Conservation (phyloP, 2,329 filamentous ascomycete species). For the Diplodia scrobiculata region DNA sequence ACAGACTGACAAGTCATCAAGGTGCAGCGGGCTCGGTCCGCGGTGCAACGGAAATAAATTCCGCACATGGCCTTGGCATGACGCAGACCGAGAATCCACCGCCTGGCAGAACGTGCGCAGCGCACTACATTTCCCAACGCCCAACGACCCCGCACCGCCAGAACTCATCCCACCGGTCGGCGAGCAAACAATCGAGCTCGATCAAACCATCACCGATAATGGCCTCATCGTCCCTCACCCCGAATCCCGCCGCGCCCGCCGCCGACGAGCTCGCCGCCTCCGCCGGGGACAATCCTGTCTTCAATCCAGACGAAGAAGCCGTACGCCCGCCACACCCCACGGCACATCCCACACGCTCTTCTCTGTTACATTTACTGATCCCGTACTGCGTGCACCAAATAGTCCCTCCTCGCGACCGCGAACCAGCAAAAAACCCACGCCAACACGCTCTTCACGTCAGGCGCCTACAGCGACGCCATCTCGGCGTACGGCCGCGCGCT, state of each 20-base stretch:
- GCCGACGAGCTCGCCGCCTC: conserved; percentile 9
- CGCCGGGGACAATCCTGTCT: conserved; percentile 4
- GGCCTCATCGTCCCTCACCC: not conserved
- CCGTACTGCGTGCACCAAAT: not conserved
- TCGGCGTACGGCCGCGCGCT: conserved; percentile 80
- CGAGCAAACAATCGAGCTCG: no score
- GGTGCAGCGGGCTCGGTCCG: not conserved
- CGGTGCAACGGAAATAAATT: not conserved
- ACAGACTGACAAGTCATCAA: not conserved
- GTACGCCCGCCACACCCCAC: not conserved
- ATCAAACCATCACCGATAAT: not conserved
- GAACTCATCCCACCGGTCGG: not conserved
- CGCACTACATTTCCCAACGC: not conserved
- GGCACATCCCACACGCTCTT: not conserved
- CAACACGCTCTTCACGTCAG: conserved; percentile 74
- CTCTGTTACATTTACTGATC: not conserved
- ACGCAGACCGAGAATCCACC: conserved; percentile 27
- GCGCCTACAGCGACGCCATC: conserved; percentile 75
- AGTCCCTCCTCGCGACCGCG: conserved; percentile 71
- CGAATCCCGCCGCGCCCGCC: not conserved
- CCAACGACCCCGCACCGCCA: not conserved
- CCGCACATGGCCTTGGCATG: conserved; percentile 18
- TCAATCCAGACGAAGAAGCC: conserved; percentile 29
- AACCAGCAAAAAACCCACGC: conserved; percentile 72
- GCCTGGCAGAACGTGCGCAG: conserved; percentile 17